phyloP scores from a whole-genome alignment of 2,329 filamentous ascomycete genomes.

The Biscogniauxia sp. region DNA sequence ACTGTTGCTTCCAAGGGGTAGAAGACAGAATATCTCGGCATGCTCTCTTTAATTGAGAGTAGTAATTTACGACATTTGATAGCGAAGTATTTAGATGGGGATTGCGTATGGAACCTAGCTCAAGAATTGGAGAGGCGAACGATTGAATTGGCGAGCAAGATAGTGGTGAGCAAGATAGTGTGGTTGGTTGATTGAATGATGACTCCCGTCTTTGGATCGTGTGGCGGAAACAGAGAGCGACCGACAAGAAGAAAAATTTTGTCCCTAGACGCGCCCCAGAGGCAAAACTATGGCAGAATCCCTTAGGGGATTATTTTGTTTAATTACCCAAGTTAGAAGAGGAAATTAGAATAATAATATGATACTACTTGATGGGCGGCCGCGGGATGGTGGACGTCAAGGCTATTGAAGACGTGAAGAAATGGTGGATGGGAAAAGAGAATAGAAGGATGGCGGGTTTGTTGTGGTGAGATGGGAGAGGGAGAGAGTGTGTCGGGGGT shows the following conservation, averaged over 20 bases:
- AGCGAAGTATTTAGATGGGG: not conserved
- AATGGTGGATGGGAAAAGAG: constrained; percentile 2
- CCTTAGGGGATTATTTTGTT: not conserved
- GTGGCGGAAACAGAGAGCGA: not conserved
- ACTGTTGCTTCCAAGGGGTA: constrained; percentile 18
- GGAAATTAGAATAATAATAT: not conserved
- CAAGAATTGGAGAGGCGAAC: not conserved
- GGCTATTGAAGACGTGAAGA: not conserved
- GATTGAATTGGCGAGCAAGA: not conserved
- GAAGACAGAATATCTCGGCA: constrained; percentile 25
- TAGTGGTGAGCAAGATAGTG: not conserved
- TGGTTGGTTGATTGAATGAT: not conserved
- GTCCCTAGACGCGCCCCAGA: not conserved
- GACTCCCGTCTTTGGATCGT: not conserved
- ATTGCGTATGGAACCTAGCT: not conserved
- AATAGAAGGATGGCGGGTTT: constrained; percentile 1
- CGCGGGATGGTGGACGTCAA: not conserved
- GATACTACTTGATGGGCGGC: not conserved
- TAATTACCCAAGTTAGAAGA: not conserved
- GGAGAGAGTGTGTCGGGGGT: constrained; percentile 5
- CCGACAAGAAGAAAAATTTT: not conserved
- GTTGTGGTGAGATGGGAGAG: constrained; percentile 7
- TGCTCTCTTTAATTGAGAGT: constrained; percentile 31
- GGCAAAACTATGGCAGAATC: not conserved
- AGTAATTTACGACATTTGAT: constrained; percentile 29